Percentiles rank a stretch among this genome's conserved stretches.
phyloP scores from a whole-genome alignment of 1,284 basidiomycete genomes.

The Athelia sp. region DNA sequence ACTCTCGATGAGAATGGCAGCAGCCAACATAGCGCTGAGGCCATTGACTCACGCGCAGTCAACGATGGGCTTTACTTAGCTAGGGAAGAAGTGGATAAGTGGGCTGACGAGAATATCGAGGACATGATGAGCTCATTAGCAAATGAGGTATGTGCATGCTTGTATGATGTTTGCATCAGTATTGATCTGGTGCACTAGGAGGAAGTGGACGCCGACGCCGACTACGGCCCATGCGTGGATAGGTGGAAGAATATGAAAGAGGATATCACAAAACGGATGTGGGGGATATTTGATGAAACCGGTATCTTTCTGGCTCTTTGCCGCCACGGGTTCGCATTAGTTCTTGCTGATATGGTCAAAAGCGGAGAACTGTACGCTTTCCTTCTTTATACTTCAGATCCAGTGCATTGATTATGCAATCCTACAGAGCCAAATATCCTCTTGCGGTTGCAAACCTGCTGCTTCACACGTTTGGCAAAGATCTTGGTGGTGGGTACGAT shows the following conservation, averaged over 20 bases:
- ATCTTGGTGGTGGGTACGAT: conserved; percentile 6
- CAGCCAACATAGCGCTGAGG: not conserved
- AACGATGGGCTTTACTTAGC: not conserved
- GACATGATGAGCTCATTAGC: conserved; percentile 1
- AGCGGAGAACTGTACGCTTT: conserved; percentile 24
- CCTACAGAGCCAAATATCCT: conserved; percentile 7
- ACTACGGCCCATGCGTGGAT: conserved; percentile 9
- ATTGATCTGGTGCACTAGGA: not conserved
- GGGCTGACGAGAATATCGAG: conserved; percentile 1
- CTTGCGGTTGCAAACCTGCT: conserved; percentile 3
- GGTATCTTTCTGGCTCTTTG: conserved; percentile 23
- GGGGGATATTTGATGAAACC: conserved; percentile 26
- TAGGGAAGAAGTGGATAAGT: conserved; percentile 8
- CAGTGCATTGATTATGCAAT: not conserved
- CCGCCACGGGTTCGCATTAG: conserved; percentile 17
- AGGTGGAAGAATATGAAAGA: conserved; percentile 22
- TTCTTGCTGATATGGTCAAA: conserved; percentile 21
- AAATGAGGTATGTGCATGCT: too few relatives aligned
- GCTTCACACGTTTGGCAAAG: conserved; percentile 1
- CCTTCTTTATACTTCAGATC: not conserved
- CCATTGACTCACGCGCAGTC: not conserved
- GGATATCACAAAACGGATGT: conserved; percentile 17
- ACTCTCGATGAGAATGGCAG: not conserved
- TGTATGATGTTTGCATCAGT: too few relatives aligned
- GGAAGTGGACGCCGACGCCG: not conserved